Percentiles rank a stretch among this genome's conserved stretches.
Conservation (phyloP, 2,329 filamentous ascomycete genomes). For the Hymenoscyphus linearis region DNA sequence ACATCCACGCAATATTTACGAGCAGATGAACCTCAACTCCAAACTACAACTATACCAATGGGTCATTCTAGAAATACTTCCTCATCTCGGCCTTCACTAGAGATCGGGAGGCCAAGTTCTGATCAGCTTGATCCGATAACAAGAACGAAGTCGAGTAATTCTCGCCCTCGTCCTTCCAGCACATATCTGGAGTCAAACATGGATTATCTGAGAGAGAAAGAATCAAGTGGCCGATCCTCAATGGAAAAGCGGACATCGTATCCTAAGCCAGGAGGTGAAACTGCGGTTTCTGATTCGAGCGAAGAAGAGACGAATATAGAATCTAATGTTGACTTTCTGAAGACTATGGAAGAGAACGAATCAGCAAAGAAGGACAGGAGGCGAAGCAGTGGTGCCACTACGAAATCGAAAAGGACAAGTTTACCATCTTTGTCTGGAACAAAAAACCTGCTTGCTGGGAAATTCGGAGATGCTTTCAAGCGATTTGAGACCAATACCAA, state of each 20-base stretch:
- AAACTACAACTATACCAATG: conserved; percentile 17
- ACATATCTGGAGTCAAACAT: conserved; percentile 78
- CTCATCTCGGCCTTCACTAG: conserved; percentile 62
- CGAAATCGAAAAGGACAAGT: conserved; percentile 66
- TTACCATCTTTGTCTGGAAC: conserved; percentile 65
- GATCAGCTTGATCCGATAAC: conserved; percentile 57
- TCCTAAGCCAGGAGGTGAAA: conserved; percentile 17
- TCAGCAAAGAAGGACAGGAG: conserved; percentile 47
- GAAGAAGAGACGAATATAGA: conserved; percentile 58
- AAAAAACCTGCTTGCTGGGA: conserved; percentile 78
- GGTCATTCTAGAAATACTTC: conserved; percentile 39
- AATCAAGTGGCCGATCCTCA: conserved; percentile 39
- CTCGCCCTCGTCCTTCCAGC: conserved; percentile 69
- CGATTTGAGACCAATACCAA: conserved; percentile 62
- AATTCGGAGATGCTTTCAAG: conserved; percentile 91
- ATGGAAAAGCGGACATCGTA: conserved; percentile 31
- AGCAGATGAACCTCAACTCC: conserved; percentile 19
- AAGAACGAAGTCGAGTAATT: conserved; percentile 59
- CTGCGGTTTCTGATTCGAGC: conserved; percentile 32
- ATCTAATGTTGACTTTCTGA: conserved; percentile 79
- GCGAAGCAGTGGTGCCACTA: conserved; percentile 45
- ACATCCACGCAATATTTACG: conserved; percentile 17
- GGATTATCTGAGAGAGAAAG: conserved; percentile 75
- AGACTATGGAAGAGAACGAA: conserved; percentile 64
- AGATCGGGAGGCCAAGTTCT: conserved; percentile 60